Conservation (phyloP, 805 yeast genomes). For the Metschnikowia dekortorum region DNA sequence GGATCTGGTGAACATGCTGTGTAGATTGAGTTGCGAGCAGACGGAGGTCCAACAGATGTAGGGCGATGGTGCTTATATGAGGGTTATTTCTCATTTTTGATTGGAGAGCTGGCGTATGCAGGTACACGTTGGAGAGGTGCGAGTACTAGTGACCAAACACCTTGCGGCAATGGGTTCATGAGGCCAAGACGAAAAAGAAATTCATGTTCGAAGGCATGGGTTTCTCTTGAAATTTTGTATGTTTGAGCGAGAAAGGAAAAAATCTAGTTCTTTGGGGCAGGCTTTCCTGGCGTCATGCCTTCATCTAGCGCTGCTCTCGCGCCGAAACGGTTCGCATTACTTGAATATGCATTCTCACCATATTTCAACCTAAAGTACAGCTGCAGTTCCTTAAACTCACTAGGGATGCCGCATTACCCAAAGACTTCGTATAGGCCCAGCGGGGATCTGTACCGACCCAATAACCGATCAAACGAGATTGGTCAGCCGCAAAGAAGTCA, state of each 20-base stretch:
- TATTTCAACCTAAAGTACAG: not conserved
- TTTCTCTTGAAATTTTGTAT: not conserved
- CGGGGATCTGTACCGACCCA: conserved; percentile 18
- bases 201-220: too few species aligned
- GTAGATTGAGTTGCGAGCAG: not conserved
- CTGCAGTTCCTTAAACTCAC: not conserved
- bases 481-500: not conserved
- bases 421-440: conserved; percentile 13
- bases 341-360: not conserved
- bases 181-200: not conserved
- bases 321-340: not conserved
- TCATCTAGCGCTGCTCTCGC: not conserved
- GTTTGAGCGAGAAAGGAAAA: not conserved
- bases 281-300: not conserved
- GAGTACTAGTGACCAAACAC: not conserved
- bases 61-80: not conserved
- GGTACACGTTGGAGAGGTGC: not conserved
- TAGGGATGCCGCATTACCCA: conserved; percentile 13
- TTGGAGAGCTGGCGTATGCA: conserved; percentile 11
- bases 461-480: not conserved
- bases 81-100: conserved; percentile 12
- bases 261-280: not conserved
- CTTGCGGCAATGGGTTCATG: not conserved
- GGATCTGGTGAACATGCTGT: conserved; percentile 27
- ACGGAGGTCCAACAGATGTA: not conserved